phyloP scores from a whole-genome alignment of 1,284 basidiomycete genomes.

The Chalciporus piperatoides region DNA sequence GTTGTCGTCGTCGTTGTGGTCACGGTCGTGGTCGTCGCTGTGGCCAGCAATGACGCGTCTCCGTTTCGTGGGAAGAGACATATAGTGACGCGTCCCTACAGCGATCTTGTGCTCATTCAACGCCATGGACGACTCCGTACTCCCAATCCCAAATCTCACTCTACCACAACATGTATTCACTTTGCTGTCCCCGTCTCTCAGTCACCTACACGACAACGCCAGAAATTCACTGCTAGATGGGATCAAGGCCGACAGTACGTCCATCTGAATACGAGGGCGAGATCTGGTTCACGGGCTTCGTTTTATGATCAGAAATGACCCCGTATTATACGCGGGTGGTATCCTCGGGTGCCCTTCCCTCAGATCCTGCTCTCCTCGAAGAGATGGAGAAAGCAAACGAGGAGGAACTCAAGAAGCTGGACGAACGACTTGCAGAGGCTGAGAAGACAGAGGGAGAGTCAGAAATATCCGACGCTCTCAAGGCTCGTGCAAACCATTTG shows the following conservation, averaged over 20 bases:
- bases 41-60: background rate
- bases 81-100: background rate
- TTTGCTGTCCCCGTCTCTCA: slow-evolving; percentile 59
- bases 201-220: slow-evolving; percentile 65
- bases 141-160: slow-evolving; percentile 82
- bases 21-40: background rate
- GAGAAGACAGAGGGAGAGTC: slow-evolving; percentile 92
- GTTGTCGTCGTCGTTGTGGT: background rate
- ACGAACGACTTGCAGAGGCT: slow-evolving; percentile 80
- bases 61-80: background rate
- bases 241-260: slow-evolving; percentile 82
- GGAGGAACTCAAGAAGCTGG: slow-evolving; percentile 73
- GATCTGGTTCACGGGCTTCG: background rate
- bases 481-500: slow-evolving; percentile 83
- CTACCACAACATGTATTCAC: slow-evolving; percentile 78
- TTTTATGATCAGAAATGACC: slow-evolving; percentile 64
- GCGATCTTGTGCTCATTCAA: background rate
- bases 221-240: slow-evolving; percentile 66
- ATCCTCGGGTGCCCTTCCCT: slow-evolving; percentile 42
- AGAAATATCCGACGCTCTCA: slow-evolving; percentile 86
- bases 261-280: background rate
- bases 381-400: slow-evolving; percentile 75
- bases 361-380: slow-evolving; percentile 61
- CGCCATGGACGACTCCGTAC: slow-evolving; percentile 66
- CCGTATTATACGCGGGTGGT: slow-evolving; percentile 70